A percentile compares a stretch with the other conserved stretches of the same genome.
phyloP scores from a whole-genome alignment of 2,329 filamentous ascomycete genomes.

The Davidsoniella australis region DNA sequence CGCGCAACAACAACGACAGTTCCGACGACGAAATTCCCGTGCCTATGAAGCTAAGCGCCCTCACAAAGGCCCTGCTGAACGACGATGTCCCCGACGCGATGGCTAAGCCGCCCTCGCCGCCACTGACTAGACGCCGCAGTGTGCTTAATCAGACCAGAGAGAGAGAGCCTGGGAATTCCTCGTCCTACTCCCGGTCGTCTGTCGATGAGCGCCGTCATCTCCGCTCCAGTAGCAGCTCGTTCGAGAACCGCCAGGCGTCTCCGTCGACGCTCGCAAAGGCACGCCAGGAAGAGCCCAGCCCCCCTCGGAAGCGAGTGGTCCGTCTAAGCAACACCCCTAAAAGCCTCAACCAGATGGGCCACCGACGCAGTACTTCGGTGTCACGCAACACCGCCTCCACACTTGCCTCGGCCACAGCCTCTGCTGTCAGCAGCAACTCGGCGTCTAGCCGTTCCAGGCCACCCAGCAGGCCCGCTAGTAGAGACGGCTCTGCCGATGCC shows the following conservation, averaged over 20 bases:
- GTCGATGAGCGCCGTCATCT: conserved; percentile 29
- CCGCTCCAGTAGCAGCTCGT: conserved; percentile 31
- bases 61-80: conserved; percentile 70
- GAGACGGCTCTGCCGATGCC: conserved; percentile 26
- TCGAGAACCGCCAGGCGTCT: conserved; percentile 18
- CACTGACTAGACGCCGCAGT: conserved; percentile 33
- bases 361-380: conserved; percentile 34
- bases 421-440: conserved; percentile 13
- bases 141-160: conserved; percentile 20
- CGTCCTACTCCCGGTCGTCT: conserved; percentile 9
- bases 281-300: conserved; percentile 32
- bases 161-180: not conserved
- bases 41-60: conserved; percentile 83
- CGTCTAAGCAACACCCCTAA: conserved; percentile 36
- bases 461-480: conserved; percentile 25
- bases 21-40: conserved; percentile 88
- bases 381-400: conserved; percentile 19
- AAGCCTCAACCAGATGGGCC: conserved; percentile 25
- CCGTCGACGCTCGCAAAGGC: conserved; percentile 26
- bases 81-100: conserved; percentile 36
- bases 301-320: conserved; percentile 38
- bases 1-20: conserved; percentile 49
- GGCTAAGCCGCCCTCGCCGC: conserved; percentile 28
- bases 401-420: conserved; percentile 8
- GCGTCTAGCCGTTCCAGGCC: conserved; percentile 17